Percentiles rank a stretch among this genome's conserved stretches.
Evolutionary conservation across 257 asterid species (phyloP).

Genomic region (Lycium ferocissimum): DNA sequence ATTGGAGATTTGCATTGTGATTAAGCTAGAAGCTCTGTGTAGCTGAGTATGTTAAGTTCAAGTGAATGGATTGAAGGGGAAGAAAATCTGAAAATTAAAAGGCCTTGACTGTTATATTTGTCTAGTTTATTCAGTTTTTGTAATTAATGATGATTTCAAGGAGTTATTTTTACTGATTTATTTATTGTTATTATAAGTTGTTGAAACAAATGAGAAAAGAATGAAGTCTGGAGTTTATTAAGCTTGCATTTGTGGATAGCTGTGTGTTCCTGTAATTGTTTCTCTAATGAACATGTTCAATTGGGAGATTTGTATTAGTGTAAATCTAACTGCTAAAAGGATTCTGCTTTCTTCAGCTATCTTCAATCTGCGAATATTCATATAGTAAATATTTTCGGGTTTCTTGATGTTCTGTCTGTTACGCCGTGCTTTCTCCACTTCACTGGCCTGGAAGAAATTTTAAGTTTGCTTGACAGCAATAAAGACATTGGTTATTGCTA

Average conservation of each 20-base stretch:
- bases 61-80: background rate
- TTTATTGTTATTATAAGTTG: background rate
- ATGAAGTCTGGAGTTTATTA: no score
- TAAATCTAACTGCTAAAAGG: background rate
- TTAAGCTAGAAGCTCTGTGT: background rate
- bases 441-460: slow-evolving; percentile 1
- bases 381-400: background rate
- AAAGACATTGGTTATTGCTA: background rate
- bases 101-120: background rate
- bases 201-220: no score
- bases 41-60: background rate
- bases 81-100: background rate
- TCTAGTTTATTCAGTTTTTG: background rate
- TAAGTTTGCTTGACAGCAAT: background rate
- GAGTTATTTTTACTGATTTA: background rate
- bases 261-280: background rate
- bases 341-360: background rate
- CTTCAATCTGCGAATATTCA: background rate
- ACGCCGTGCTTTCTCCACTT: background rate
- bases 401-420: background rate
- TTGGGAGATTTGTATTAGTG: background rate
- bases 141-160: no score
- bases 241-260: background rate
- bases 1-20: no score
- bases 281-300: background rate